A percentile compares a stretch with the other conserved stretches of the same genome.
Evolutionary conservation across 2,329 filamentous ascomycete species (phyloP).

Genomic region (Trichoderma lentiforme): DNA sequence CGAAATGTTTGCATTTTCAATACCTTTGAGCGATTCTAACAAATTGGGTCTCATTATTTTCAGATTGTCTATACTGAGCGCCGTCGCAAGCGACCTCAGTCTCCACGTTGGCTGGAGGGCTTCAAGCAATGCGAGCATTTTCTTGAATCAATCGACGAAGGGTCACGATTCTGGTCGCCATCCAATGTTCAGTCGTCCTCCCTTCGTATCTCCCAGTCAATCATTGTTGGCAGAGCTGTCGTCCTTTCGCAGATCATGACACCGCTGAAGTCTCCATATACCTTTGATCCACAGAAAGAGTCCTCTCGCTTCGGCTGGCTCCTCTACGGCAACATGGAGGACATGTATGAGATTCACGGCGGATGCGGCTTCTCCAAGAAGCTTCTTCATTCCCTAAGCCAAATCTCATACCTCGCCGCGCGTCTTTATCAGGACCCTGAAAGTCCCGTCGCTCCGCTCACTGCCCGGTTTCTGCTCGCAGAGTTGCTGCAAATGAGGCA

Average conservation of each 20-base stretch:
- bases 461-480: conserved; percentile 27
- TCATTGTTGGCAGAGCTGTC: conserved; percentile 39
- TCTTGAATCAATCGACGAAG: conserved; percentile 35
- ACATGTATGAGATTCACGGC: conserved; percentile 39
- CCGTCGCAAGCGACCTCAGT: conserved; percentile 31
- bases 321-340: conserved; percentile 34
- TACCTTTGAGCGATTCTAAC: neutral
- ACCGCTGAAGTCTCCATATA: conserved; percentile 27
- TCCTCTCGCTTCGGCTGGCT: conserved; percentile 38
- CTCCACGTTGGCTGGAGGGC: conserved; percentile 38
- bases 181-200: conserved; percentile 34
- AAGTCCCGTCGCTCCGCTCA: conserved; percentile 32
- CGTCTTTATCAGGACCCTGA: conserved; percentile 34
- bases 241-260: conserved; percentile 41
- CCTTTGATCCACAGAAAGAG: conserved; percentile 30
- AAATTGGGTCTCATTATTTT: neutral
- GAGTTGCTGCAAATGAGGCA: conserved; percentile 34
- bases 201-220: conserved; percentile 37
- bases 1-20: too few relatives aligned
- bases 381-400: conserved; percentile 36
- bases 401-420: conserved; percentile 38
- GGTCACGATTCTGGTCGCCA: conserved; percentile 35
- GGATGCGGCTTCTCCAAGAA: conserved; percentile 42
- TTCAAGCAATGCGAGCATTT: conserved; percentile 36
- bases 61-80: conserved; percentile 39